A percentile compares a stretch with the other conserved stretches of the same genome.
Conservation (phyloP, 2,329 filamentous ascomycete species). For the Colletotrichum simmondsii region DNA sequence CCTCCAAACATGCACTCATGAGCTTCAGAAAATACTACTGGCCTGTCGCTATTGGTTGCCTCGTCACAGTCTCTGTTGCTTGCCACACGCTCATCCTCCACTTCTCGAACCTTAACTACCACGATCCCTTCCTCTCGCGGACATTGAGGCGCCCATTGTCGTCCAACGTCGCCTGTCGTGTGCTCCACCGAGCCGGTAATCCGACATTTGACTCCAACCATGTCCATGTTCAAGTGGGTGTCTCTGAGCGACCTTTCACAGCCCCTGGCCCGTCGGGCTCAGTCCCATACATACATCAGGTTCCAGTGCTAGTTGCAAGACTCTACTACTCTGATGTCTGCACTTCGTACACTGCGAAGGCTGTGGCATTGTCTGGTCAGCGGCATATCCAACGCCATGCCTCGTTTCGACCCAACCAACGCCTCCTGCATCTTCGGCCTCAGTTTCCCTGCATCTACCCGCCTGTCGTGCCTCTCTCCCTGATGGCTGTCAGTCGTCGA, state of each 20-base stretch:
- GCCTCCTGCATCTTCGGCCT: slow-evolving; percentile 11
- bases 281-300: not conserved
- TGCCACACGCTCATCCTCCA: not conserved
- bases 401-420: slow-evolving; percentile 27
- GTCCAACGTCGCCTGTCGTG: not conserved
- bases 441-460: slow-evolving; percentile 7
- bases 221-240: slow-evolving; percentile 18
- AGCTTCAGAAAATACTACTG: not conserved
- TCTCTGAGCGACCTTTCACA: not conserved
- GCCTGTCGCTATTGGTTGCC: not conserved
- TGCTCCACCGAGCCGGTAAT: slow-evolving; percentile 16
- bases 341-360: not conserved
- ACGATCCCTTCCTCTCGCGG: slow-evolving; percentile 19
- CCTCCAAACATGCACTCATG: not conserved
- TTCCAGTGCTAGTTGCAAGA: not conserved
- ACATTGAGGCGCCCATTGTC: not conserved
- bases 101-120: not conserved
- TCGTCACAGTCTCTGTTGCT: not conserved
- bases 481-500: slow-evolving; percentile 12
- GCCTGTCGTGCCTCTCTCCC: slow-evolving; percentile 16
- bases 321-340: not conserved
- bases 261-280: slow-evolving; percentile 5
- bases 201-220: slow-evolving; percentile 20
- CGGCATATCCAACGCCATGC: not conserved
- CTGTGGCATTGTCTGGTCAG: not conserved